These are phyloP conservation scores for Oryza rufipogon DNA, from an alignment of 176 grass and related monocot species.

Conservation along the genomic window DNA sequence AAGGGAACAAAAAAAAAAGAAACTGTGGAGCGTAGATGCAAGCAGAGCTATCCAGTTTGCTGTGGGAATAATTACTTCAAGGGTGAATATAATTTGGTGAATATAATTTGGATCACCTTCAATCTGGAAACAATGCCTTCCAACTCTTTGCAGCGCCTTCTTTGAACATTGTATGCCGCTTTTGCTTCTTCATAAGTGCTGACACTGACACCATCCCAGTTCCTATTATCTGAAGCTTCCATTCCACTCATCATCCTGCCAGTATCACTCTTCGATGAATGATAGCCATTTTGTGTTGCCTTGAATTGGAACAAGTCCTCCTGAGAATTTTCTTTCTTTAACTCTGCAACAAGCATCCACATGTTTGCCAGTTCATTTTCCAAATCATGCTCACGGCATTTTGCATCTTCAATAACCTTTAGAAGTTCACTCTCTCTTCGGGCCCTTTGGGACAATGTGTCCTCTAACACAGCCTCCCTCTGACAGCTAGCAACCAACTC, in stretches of 20 bases:
- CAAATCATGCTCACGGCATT: slow-evolving; percentile 71
- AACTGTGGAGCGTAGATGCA: neutral
- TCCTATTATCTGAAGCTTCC: slow-evolving; percentile 51
- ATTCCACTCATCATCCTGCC: slow-evolving; percentile 29
- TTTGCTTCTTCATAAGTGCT: slow-evolving; percentile 69
- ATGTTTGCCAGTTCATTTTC: slow-evolving; percentile 89
- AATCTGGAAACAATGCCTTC: slow-evolving; percentile 78
- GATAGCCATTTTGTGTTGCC: slow-evolving; percentile 64
- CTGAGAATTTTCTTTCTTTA: slow-evolving; percentile 71
- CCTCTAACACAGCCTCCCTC: slow-evolving; percentile 82
- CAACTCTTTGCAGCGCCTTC: slow-evolving; percentile 70
- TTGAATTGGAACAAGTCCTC: slow-evolving; percentile 63
- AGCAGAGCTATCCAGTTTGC: neutral
- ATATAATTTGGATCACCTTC: slow-evolving; percentile 53
- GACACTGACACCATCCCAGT: slow-evolving; percentile 48
- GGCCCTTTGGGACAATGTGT: slow-evolving; percentile 68
- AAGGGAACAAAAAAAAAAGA: neutral
- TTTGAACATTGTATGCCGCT: slow-evolving; percentile 71
- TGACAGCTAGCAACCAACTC: slow-evolving; percentile 81
- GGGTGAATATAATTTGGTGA: neutral
- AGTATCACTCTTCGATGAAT: slow-evolving; percentile 45
- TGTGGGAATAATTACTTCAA: slow-evolving; percentile 6
- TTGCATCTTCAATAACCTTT: slow-evolving; percentile 74
- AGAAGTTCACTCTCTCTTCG: slow-evolving; percentile 76
- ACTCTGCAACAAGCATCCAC: slow-evolving; percentile 82